Percentiles rank a stretch among this genome's conserved stretches.
Evolutionary conservation across 2,329 filamentous ascomycete genomes (phyloP).

Genomic region (Westerdykella aurantiaca): DNA sequence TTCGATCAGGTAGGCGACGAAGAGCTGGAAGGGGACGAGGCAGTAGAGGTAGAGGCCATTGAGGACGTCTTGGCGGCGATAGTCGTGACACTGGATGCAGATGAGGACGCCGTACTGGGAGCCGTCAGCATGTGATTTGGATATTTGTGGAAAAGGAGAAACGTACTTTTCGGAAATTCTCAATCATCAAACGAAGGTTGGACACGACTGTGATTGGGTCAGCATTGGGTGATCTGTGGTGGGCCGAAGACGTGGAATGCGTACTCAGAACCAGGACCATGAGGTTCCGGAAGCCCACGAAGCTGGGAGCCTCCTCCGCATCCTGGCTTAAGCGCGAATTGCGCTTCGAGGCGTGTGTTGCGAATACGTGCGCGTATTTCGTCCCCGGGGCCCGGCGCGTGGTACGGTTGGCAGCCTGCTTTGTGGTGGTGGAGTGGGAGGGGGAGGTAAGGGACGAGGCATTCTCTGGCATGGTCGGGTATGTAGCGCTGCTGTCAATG

Average conservation of each 20-base stretch:
- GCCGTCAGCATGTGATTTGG: slow-evolving; percentile 12
- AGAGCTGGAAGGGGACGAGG: slow-evolving; percentile 82
- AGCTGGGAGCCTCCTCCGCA: slow-evolving; percentile 67
- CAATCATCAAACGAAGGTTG: slow-evolving; percentile 89
- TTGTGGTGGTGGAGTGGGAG: neutral
- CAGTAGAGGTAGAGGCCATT: slow-evolving; percentile 75
- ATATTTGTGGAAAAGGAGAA: slow-evolving; percentile 1
- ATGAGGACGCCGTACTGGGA: slow-evolving; percentile 86
- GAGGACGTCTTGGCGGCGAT: slow-evolving; percentile 68
- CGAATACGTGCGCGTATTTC: slow-evolving; percentile 89
- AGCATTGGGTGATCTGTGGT: slow-evolving; percentile 12
- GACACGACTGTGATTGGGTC: slow-evolving; percentile 64
- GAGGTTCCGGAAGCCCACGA: slow-evolving; percentile 88
- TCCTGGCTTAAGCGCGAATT: slow-evolving; percentile 86
- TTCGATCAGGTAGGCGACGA: slow-evolving; percentile 88
- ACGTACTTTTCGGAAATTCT: slow-evolving; percentile 86
- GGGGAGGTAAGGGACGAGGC: too few relatives aligned
- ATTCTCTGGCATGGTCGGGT: too few relatives aligned
- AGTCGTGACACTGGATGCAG: slow-evolving; percentile 84
- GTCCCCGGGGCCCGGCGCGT: slow-evolving; percentile 24
- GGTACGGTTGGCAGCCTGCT: slow-evolving; percentile 7
- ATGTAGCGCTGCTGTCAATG: too few relatives aligned
- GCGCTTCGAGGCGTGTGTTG: slow-evolving; percentile 66
- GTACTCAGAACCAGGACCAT: slow-evolving; percentile 88
- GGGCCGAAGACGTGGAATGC: slow-evolving; percentile 19